Percentiles rank a stretch among this genome's conserved stretches.
Evolutionary conservation across 106 monocot genomes (phyloP).

Genomic region (Allium sativum): DNA sequence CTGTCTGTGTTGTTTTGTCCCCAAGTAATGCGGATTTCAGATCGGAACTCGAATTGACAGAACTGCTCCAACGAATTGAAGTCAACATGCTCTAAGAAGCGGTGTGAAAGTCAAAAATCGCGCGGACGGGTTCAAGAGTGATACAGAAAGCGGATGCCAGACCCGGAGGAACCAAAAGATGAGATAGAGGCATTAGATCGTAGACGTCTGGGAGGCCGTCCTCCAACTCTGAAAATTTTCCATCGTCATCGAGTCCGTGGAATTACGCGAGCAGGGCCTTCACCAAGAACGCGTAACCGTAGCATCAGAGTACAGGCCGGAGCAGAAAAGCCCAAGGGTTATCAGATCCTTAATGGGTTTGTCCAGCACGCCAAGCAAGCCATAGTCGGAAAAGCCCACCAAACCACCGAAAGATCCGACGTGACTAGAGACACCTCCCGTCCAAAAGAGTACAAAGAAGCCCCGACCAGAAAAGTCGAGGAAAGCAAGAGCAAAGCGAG

Average conservation of each 20-base stretch:
- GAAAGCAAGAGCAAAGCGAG: background rate
- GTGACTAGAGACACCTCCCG: conserved; percentile 5
- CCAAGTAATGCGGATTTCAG: conserved; percentile 4
- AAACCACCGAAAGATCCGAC: conserved; percentile 7
- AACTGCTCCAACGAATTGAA: conserved; percentile 15
- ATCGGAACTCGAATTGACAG: background rate
- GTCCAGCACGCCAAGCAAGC: conserved; percentile 5
- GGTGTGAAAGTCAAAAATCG: conserved; percentile 33
- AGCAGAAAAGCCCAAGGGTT: conserved; percentile 2
- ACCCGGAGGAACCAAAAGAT: conserved; percentile 37
- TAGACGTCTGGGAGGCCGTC: conserved; percentile 41
- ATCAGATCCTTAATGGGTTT: conserved; percentile 5
- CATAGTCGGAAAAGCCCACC: conserved; percentile 1
- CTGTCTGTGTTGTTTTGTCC: background rate
- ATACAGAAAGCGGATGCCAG: conserved; percentile 66
- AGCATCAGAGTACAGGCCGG: background rate
- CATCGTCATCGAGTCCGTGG: conserved; percentile 5
- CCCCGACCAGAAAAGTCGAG: background rate
- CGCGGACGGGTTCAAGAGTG: conserved; percentile 28
- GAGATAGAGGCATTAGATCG: conserved; percentile 44
- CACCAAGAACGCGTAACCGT: background rate
- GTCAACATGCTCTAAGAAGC: conserved; percentile 34
- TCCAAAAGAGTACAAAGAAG: conserved; percentile 1
- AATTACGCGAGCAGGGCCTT: conserved; percentile 1
- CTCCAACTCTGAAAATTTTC: conserved; percentile 56